Evolutionary conservation across 1,139 yeast genomes (phyloP), one percentile per base, ranked within the genome.

Genomic region (Wickerhamiella pararugosa): DNA sequence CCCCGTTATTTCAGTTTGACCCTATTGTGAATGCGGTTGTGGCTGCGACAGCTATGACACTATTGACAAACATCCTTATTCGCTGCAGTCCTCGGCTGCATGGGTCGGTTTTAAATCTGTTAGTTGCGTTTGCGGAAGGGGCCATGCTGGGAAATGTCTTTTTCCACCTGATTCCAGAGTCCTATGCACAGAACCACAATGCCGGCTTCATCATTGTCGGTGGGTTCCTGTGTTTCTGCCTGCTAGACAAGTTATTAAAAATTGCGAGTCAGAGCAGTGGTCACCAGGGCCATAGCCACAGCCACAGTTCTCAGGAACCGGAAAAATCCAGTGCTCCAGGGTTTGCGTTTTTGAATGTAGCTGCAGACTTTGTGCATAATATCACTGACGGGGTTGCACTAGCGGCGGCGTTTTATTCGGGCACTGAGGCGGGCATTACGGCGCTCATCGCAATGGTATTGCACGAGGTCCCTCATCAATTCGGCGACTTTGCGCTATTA

Each of bases 381-480:
- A 66, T 76, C 47, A 75, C 83, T 2, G 86, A 79, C 53, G 86
- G 86, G 0, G 57, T 78, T 7, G 81, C 84, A 2, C 67, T 78
- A 41, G 70, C 82, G 2, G 71, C 83, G 0, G 70, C 83, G 6
- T 78, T 78, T 55, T 73, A 73, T 57, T 68, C 69, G 39, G 66
- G 76, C 42, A 66, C 68, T 43, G 61, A 59, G 38, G 73, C 71
- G 10, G 86, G 86, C 1, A 71, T 76, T 25, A 67, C 78, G 5
- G 76, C 83, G 1, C 70, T 79, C 29, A 60, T 76, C 30, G 80
- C 83, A 1, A 76, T 78, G 32, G 67, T 76, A 49, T 69, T 75
- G 59, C 87, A 78, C 55, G 86, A 79, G 57, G 70, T 78, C 40
- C 87, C 87, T 7, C 86, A 78, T 54, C 82, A 77, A 53, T 70